Conservation (phyloP, 2,329 filamentous ascomycete species). For the Cladosporium sp. region DNA sequence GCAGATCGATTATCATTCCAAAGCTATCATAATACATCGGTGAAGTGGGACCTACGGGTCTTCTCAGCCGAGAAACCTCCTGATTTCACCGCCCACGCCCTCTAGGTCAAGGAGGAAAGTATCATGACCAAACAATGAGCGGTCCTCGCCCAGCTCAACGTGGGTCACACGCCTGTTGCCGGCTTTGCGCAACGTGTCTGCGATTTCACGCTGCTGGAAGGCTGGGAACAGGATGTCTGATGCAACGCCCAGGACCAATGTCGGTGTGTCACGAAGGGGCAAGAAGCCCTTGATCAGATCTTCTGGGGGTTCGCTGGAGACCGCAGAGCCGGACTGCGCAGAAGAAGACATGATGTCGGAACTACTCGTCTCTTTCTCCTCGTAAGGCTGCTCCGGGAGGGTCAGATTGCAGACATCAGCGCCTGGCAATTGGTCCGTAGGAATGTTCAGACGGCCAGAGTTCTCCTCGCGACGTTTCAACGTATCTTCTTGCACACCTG, state of each 20-base stretch:
- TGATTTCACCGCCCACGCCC: slow-evolving; percentile 80
- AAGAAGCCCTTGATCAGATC: slow-evolving; percentile 74
- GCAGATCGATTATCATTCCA: neutral
- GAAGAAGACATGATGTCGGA: slow-evolving; percentile 30
- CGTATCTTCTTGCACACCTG: slow-evolving; percentile 60
- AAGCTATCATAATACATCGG: neutral
- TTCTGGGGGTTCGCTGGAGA: slow-evolving; percentile 56
- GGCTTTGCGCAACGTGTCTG: slow-evolving; percentile 67
- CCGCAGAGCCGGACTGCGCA: slow-evolving; percentile 21
- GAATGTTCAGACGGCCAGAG: slow-evolving; percentile 47
- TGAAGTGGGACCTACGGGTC: neutral
- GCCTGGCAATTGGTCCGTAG: slow-evolving; percentile 19
- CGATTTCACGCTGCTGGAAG: slow-evolving; percentile 95
- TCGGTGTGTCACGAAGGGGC: slow-evolving; percentile 66
- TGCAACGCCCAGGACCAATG: slow-evolving; percentile 85
- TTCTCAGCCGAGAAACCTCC: slow-evolving; percentile 66
- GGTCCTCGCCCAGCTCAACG: slow-evolving; percentile 86
- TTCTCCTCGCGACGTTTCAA: slow-evolving; percentile 57
- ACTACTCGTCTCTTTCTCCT: slow-evolving; percentile 65
- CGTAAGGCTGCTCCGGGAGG: slow-evolving; percentile 74
- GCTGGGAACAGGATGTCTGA: slow-evolving; percentile 96
- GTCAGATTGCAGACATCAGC: slow-evolving; percentile 67
- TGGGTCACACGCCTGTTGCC: slow-evolving; percentile 81
- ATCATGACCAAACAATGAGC: slow-evolving; percentile 92
- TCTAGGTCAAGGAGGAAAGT: slow-evolving; percentile 90